Percentiles rank a stretch among this genome's conserved stretches.
phyloP scores from a whole-genome alignment of 371 early-diverging fungal genomes.

The Dentiscutata heterogama region DNA sequence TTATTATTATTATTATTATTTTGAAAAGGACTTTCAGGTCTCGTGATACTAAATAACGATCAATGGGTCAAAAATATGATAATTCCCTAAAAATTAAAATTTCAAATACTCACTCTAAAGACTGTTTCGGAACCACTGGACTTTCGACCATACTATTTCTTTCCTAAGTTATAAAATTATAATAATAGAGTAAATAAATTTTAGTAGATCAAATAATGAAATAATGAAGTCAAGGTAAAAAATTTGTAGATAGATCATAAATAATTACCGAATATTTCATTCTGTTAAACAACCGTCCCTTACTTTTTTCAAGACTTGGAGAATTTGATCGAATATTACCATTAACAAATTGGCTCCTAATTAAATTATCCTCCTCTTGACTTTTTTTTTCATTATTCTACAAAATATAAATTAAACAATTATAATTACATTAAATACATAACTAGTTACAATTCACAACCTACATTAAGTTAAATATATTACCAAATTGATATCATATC shows the following conservation, averaged over 20 bases:
- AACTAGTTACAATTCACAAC: too few relatives aligned
- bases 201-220: neutral
- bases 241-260: neutral
- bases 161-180: neutral
- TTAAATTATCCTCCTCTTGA: neutral
- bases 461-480: too few relatives aligned
- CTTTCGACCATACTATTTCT: neutral
- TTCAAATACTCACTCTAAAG: neutral
- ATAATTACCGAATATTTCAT: neutral
- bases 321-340: neutral
- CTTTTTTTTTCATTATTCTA: neutral
- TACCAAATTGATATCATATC: constrained; percentile 12
- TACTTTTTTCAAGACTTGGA: neutral
- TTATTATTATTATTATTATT: too few relatives aligned
- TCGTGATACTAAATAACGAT: too few relatives aligned
- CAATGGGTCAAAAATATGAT: too few relatives aligned
- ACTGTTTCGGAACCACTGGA: neutral
- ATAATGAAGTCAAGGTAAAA: neutral
- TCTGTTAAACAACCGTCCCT: neutral
- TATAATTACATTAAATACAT: too few relatives aligned
- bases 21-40: too few relatives aligned
- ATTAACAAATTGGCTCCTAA: neutral
- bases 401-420: too few relatives aligned
- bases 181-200: neutral
- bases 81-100: neutral